phyloP scores from a whole-genome alignment of 108 stramenopile genomes.

The Fistulifera pelliculosa region DNA sequence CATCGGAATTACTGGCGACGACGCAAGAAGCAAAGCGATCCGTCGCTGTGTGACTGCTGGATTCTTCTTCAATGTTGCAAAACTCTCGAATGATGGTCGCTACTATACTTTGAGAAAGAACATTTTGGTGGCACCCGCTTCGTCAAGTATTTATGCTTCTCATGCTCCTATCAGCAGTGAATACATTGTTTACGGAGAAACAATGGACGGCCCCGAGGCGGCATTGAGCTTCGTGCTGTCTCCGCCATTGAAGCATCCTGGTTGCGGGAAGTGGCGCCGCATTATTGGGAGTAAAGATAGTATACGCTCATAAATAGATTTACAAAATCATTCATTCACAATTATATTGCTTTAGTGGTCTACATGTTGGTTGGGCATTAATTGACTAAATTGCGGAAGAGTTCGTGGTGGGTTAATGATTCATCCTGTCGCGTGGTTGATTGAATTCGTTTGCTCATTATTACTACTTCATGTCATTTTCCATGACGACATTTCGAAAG shows the following conservation, averaged over 20 bases:
- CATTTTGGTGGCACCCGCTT: constrained; percentile 52
- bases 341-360: too few relatives aligned
- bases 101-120: constrained; percentile 87
- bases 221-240: constrained; percentile 77
- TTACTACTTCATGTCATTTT: constrained; percentile 24
- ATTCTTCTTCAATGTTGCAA: constrained; percentile 91
- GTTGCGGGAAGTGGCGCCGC: constrained; percentile 95
- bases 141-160: constrained; percentile 55
- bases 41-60: constrained; percentile 85
- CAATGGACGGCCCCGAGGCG: constrained; percentile 71
- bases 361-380: too few relatives aligned
- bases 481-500: constrained; percentile 57
- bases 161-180: constrained; percentile 48
- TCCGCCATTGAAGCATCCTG: constrained; percentile 87
- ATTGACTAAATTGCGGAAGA: too few relatives aligned
- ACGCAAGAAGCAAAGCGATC: constrained; percentile 50
- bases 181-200: constrained; percentile 75
- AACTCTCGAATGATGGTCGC: constrained; percentile 82
- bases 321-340: too few relatives aligned
- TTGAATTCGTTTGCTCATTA: not conserved
- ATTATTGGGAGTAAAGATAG: constrained; percentile 69
- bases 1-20: constrained; percentile 31
- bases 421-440: too few relatives aligned
- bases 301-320: too few relatives aligned
- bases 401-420: too few relatives aligned